Evolutionary conservation across 1,139 yeast species (phyloP).

Genomic region (Pichiaceae sp.): DNA sequence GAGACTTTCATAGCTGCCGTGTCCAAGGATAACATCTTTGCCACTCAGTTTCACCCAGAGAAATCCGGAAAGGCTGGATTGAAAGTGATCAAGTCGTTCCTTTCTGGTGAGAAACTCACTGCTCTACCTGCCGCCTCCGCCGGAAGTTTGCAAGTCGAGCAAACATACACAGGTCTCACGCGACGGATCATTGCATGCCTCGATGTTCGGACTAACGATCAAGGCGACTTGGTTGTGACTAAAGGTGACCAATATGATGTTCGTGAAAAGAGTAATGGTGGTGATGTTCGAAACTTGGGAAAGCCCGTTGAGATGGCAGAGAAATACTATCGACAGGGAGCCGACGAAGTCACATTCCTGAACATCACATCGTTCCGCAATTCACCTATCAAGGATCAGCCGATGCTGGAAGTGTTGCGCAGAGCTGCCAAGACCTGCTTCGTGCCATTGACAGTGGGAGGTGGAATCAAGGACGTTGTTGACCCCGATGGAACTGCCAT

Average conservation of each 20-base stretch:
- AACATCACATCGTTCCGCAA: constrained; percentile 93
- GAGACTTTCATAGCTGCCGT: constrained; percentile 84
- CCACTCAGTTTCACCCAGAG: constrained; percentile 97
- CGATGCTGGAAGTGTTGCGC: constrained; percentile 85
- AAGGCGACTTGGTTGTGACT: constrained; percentile 92
- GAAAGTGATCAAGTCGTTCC: constrained; percentile 61
- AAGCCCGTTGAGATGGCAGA: constrained; percentile 94
- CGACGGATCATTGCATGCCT: constrained; percentile 90
- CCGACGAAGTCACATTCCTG: constrained; percentile 90
- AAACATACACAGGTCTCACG: constrained; percentile 62
- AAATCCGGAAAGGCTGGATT: constrained; percentile 90
- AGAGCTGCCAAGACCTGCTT: constrained; percentile 83
- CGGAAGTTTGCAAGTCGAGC: constrained; percentile 20
- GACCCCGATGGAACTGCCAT: constrained; percentile 74
- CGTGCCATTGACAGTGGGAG: constrained; percentile 96
- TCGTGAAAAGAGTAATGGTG: constrained; percentile 54
- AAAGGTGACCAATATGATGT: constrained; percentile 98
- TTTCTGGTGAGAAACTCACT: constrained; percentile 39
- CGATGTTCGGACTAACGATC: constrained; percentile 92
- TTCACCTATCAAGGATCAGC: constrained; percentile 84
- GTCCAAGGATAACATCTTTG: constrained; percentile 67
- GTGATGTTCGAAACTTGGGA: constrained; percentile 80
- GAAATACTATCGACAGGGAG: constrained; percentile 84
- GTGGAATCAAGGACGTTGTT: constrained; percentile 84
- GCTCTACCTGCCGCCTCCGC: constrained; percentile 18